Evolutionary conservation across 306 rosid genomes (phyloP), one percentile per base, ranked within the genome.

Genomic region (Adenanthera pavonina): DNA sequence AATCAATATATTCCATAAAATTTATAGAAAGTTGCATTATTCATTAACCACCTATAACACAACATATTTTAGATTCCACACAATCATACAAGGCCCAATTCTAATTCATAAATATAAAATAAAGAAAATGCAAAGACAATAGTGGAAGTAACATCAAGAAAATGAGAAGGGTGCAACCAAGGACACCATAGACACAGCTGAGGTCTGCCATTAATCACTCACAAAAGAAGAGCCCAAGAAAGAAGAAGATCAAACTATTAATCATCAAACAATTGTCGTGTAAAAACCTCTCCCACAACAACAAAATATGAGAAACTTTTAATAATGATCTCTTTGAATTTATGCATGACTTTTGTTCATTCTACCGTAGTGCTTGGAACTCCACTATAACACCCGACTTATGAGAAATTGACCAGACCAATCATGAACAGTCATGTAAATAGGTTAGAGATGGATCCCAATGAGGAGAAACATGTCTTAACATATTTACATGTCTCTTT

Each of bases 61-160:
- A 25, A 25, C 30, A 25, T 25, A 25, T 25, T 25, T 25, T 25
- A 25, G 30, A 25, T 25, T 25, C 30, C 30, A 25, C 30, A 1
- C 30, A 25, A 25, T n/a, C 30, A 1, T 25, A 25, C 30, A 25
- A 25, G 30, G 30, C 30, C 30, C 30, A 25, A 0, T 1, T 83
- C 85, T 3, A 51, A 51, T 49, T 49, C n/a, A 52, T 5, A n/a
- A 52, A 16, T 5, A 52, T 52, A 17, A 52, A 68, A 65, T 69
- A 85, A 74, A 44, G 20, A 82, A 8, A 78, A 79, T 52, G 57
- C 46, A 62, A 9, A 16, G 38, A 53, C 76, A 74, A 69, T 15
- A 10, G 44, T 72, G 33, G n/a, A 41, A 62, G 61, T 8, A 78
- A 78, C 56, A 79, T 47, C 17, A 79, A 56, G 16, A 72, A 51